Evolutionary conservation across 2,329 filamentous ascomycete species (phyloP), one percentile per base, ranked within the genome.

Genomic region (Cyphellophora attinorum): DNA sequence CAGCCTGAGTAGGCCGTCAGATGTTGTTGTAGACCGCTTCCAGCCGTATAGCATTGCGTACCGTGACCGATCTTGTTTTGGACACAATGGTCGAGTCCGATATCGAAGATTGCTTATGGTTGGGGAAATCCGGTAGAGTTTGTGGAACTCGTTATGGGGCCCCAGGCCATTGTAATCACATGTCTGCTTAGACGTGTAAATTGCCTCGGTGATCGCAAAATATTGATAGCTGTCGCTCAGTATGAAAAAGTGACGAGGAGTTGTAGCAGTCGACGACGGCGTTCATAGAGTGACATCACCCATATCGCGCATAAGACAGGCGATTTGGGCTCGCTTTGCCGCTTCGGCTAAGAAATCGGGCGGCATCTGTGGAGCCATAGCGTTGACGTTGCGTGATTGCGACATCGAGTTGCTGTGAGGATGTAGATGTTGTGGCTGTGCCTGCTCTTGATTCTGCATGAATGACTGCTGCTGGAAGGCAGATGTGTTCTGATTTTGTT

Each of bases 241-340:
- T n/a, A n/a, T n/a, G 5, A 29, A n/a, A 29, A 29, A 5, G 12
- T 5, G 27, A 13, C 5, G n/a, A 29, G 15, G 27, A 8, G n/a
- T 13, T 5, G 27, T n/a, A 25, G 12, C 27, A n/a, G n/a, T 14
- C n/a, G n/a, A 15, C 17, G 18, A 31, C 31, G 5, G 5, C 10
- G 14, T 27, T 47, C 34, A 55, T 13, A 85, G 59, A 34, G 73
- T 75, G 52, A 82, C 71, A 44, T 77, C 74, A 51, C 85, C 85
- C 53, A 96, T 71, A 59, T 95, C 89, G 42, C 88, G 73, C 69
- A 88, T 82, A 56, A 95, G 67, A 51, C 86, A 78, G 27, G 85
- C 85, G 69, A 95, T 83, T 60, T 95, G 85, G 6, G 89, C 89
- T 27, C 88, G 72, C 62, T 93, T 94, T 28, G 86, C 89, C 2